Base-by-base conservation (phyloP, 1,284 basidiomycete species). In the Boletus smithii region DNA sequence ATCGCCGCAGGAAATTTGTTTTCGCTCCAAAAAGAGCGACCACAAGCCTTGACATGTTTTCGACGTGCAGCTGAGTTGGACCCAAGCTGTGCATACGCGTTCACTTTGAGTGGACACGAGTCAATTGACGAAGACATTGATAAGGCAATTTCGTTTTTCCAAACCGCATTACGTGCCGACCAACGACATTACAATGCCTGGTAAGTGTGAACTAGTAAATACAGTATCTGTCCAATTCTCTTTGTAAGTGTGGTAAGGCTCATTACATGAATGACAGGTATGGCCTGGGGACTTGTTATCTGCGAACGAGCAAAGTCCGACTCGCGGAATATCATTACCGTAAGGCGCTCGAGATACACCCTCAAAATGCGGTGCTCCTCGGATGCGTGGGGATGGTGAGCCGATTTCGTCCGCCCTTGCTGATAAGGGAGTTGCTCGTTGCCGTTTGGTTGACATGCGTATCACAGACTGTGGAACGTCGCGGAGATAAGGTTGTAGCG, bases 271-370 rank as follows among this genome's bases (percentile, higher is more conserved):
- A 55, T 31, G 45, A 43, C 65, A 95, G 91, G 92, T 97, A 97
- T 70, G 95, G 95, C n/a, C 75, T 97, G 57, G 94, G 95, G 46
- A 88, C 89, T 41, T 95, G 92, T 63, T 97, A 95, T 74, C 76
- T 94, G 66, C 80, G 89, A 58, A 88, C 87, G 77, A 94, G 88
- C 70, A 95, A 94, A 73, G 74, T 88, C 54, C 82, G 88, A 44
- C 75, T 94, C 52, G 93, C 94, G 31, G 91, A 97, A 67, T 97
- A 94, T 72, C 93, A 97, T 71, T 97, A 91, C 73, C 80, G 88
- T 56, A 87, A 86, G 65, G 94, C 95, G 3, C 77, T 84, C 29
- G 81, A 89, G 58, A 94, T 97, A 65, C 92, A 97, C 68, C 89
- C 91, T 36, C 80, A 83, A 55, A 97, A 95, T 67, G 89, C 91